Evolutionary conservation across 768 basidiomycete species (phyloP), one percentile per base, ranked within the genome.

Genomic region (Boletus rubropictus): DNA sequence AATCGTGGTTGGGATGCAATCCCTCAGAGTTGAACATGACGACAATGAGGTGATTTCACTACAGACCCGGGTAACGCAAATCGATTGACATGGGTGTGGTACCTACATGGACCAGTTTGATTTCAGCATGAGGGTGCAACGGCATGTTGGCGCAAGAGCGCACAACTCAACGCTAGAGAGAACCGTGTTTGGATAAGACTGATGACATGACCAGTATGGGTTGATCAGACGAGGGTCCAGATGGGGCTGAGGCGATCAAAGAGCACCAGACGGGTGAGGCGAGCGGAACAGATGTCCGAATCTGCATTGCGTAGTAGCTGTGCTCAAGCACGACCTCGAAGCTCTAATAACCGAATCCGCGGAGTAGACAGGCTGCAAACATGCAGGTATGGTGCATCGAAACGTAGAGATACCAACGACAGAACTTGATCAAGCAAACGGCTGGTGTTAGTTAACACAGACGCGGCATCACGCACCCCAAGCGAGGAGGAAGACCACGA

Each of bases 1-100:
- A 51, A 42, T 42, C 44, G 15, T 44, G 44, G 46, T 20, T 35
- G 20, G 40, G n/a, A 48, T 7, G 15, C 32, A 10, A 27, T 41
- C 33, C 35, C 31, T 29, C 39, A 51, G 38, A 18, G 17, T 37
- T 18, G 40, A 18, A 47, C 43, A 44, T 55, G 50, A 54, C 54
- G 44, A 52, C 48, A 54, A 51, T 64, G 59, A 62, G 50, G 57
- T 60, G 58, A 63, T 64, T 42, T 25, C 44, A 44, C 43, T 43
- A 46, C 38, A 48, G 38, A 40, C 8, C 39, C 29, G 39, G 51
- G 39, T 44, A 49, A 44, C 18, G 37, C 46, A 42, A 22, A 36
- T 50, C 28, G 31, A 48, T 39, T 49, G 51, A 56, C 47, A 51
- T 37, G 51, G n/a, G 54, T 45, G 39, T 50, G 50, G 48, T 50